Evolutionary conservation across 352 stramenopile genomes (phyloP).

Genomic region (Phytophthora podocarpi): DNA sequence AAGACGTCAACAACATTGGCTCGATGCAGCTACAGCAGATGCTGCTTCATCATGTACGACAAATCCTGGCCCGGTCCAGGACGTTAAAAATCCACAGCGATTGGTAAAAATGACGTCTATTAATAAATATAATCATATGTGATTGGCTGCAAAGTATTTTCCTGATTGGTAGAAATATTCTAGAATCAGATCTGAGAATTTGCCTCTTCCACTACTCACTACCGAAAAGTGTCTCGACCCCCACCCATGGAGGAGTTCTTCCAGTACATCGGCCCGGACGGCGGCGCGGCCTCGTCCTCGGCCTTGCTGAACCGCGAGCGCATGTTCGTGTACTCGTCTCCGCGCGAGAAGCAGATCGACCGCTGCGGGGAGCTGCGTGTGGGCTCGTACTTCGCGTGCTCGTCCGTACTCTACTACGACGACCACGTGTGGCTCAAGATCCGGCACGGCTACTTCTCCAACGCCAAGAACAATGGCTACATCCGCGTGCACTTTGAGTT

Average conservation of each 20-base stretch:
- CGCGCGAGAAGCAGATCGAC: constrained; percentile 63
- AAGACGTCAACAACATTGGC: not conserved
- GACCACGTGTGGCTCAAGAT: constrained; percentile 81
- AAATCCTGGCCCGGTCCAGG: constrained; percentile 5
- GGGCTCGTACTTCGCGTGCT: constrained; percentile 76
- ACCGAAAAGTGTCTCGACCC: no score
- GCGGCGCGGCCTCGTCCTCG: constrained; percentile 19
- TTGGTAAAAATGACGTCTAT: constrained; percentile 5
- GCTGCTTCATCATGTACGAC: constrained; percentile 7
- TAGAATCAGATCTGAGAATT: constrained; percentile 22
- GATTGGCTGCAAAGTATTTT: no score
- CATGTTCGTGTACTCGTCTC: constrained; percentile 65
- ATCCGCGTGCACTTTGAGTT: constrained; percentile 68
- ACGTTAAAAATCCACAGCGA: not conserved
- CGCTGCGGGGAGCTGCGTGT: constrained; percentile 60
- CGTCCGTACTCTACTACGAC: constrained; percentile 51
- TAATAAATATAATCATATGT: no score
- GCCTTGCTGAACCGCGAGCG: constrained; percentile 50
- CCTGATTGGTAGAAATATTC: no score
- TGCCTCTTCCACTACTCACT: constrained; percentile 3
- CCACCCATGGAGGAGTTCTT: constrained; percentile 84
- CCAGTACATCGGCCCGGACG: constrained; percentile 60
- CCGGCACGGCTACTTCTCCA: constrained; percentile 77
- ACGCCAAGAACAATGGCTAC: constrained; percentile 70
- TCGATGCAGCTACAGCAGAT: no score